Conservation (phyloP, 2,329 filamentous ascomycete species). For the Fusarium temperatum region DNA sequence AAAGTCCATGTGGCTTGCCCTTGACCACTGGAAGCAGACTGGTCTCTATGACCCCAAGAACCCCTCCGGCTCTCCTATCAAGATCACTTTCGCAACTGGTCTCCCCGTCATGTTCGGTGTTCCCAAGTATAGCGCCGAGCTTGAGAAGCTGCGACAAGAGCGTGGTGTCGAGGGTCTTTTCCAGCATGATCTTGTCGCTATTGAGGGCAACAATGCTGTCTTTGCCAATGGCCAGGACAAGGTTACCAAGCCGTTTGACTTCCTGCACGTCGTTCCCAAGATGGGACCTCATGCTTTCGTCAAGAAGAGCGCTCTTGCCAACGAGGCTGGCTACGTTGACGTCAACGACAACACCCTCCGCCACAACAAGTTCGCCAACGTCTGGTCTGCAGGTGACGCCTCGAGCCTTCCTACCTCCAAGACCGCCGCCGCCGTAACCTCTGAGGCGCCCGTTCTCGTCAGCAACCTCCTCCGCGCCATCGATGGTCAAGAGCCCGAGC, state of each 20-base stretch:
- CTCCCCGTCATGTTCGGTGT: constrained; percentile 68
- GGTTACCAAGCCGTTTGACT: constrained; percentile 60
- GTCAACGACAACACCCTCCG: constrained; percentile 62
- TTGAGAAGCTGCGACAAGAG: constrained; percentile 63
- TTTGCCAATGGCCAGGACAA: constrained; percentile 57
- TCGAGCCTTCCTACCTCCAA: constrained; percentile 68
- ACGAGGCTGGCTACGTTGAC: constrained; percentile 66
- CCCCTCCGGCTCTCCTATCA: constrained; percentile 53
- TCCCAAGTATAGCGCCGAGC: constrained; percentile 64
- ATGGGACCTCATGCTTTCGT: constrained; percentile 66
- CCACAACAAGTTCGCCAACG: constrained; percentile 63
- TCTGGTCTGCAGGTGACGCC: constrained; percentile 68
- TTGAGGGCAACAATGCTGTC: constrained; percentile 62
- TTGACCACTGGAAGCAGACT: constrained; percentile 65
- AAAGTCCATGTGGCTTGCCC: constrained; percentile 69
- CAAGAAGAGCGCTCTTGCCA: constrained; percentile 62
- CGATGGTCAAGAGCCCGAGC: constrained; percentile 56
- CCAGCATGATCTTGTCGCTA: constrained; percentile 63
- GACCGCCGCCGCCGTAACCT: constrained; percentile 62
- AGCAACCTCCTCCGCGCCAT: constrained; percentile 56
- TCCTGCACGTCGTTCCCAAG: constrained; percentile 67
- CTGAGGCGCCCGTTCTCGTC: constrained; percentile 61
- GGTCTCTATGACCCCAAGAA: constrained; percentile 59
- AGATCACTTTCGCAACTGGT: constrained; percentile 65
- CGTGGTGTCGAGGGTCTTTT: constrained; percentile 67